Conservation (phyloP, 2,329 filamentous ascomycete genomes). For the Alternaria longipes region DNA sequence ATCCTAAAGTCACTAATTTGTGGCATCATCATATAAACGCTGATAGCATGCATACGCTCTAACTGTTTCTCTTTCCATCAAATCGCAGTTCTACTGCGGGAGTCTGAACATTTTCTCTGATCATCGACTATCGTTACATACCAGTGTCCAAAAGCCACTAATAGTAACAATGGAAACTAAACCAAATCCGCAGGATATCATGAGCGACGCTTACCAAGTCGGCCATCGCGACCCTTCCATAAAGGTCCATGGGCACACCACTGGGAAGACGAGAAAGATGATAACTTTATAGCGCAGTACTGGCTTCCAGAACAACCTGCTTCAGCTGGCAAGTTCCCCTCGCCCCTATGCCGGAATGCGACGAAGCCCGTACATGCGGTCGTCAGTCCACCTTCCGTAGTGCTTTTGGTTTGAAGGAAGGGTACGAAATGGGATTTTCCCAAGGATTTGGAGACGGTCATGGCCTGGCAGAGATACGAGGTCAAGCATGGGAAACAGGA, state of each 20-base stretch:
- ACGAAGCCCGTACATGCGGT: neutral
- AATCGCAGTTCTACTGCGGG: neutral
- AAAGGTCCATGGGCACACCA: conserved; percentile 2
- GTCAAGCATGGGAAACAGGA: neutral
- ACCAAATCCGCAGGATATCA: neutral
- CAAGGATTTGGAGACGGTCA: neutral
- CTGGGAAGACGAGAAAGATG: neutral
- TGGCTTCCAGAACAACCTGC: neutral
- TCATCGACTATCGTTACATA: too few species aligned
- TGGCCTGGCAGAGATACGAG: neutral
- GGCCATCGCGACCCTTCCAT: neutral
- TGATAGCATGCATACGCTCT: neutral
- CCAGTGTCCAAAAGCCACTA: neutral
- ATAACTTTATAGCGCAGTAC: neutral
- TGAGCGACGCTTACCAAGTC: neutral
- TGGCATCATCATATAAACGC: neutral
- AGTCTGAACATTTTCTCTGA: too few species aligned
- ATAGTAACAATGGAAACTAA: neutral
- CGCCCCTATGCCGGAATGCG: neutral
- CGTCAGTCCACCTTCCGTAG: neutral
- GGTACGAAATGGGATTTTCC: neutral
- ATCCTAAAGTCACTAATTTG: neutral
- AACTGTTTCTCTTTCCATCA: neutral
- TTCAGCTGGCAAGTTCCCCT: neutral
- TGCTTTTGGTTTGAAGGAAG: neutral